Base-by-base conservation (phyloP, 2,329 filamentous ascomycete genomes). In the Colletotrichum sp. region DNA sequence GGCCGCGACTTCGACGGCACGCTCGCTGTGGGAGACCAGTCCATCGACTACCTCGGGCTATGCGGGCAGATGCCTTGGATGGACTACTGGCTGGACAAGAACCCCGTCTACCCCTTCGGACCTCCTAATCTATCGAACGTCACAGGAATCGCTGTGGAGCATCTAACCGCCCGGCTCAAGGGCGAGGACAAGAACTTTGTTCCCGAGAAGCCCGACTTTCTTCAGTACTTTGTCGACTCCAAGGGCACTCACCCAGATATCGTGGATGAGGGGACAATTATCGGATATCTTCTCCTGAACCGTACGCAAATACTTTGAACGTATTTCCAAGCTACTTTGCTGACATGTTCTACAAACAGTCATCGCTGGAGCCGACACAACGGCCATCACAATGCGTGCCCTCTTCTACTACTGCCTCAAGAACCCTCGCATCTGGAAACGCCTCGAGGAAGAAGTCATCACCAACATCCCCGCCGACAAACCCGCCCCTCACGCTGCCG, bases 301-400 rank as follows among this genome's bases (percentile, higher is more conserved):
- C 51, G 64, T 84, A 27, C 47, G 69, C 36, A 18, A 6, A 51
- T 9, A 12, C 9, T 47, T n/a, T 47, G 38, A n/a, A 47, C 3
- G 18, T 12, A 47, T 47, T 12, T n/a, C 18, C 18, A 9, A n/a
- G 18, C 38, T n/a, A 47, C 18, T 24, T 36, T 24, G 34, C 27
- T 65, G 12, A 70, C 7, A 8, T 18, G 7, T n/a, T 2, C 9
- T 18, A 13, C 3, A n/a, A 21, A 62, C 11, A 70, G 78, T 84
- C 5, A 77, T 83, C 57, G 83, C 83, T 9, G 83, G 83, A 7
- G 81, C 80, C 3, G 83, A 85, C 69, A 84, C 83, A 0, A 85
- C 82, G 3, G 80, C 83, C 4, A 81, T 80, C 31, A 80, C 80
- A 5, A 76, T 84, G 66, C 79, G 80, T 4, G 79, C 82, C 8